phyloP scores from a whole-genome alignment of 2,329 filamentous ascomycete genomes.

The Cyphellophora attinorum region DNA sequence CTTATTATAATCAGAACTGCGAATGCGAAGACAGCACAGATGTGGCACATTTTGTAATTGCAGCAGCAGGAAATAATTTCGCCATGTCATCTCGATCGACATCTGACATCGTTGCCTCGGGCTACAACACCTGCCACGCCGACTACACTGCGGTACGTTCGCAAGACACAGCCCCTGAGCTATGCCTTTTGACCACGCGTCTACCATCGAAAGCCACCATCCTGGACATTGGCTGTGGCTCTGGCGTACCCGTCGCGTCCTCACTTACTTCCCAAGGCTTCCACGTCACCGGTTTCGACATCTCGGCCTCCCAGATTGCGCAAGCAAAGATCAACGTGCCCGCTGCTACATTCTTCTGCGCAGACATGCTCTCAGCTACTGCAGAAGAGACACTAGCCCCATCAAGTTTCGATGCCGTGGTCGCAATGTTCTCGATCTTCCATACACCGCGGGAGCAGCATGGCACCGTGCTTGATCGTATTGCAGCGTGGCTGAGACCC shows the following conservation, averaged over 20 bases:
- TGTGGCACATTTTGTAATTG: too few species aligned
- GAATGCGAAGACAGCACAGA: too few species aligned
- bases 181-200: neutral
- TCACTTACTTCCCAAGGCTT: neutral
- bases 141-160: neutral
- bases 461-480: neutral
- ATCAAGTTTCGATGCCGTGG: neutral
- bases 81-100: too few species aligned
- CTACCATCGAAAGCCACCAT: constrained; percentile 1
- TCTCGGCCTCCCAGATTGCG: constrained; percentile 2
- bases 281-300: constrained; percentile 2
- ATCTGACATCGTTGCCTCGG: neutral
- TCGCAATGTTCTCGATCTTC: constrained; percentile 1
- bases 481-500: neutral
- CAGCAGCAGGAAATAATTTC: too few species aligned
- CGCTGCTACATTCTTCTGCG: neutral
- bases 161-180: neutral
- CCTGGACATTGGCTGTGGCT: constrained; percentile 4
- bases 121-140: neutral
- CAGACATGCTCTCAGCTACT: constrained; percentile 1
- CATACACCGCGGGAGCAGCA: neutral
- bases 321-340: constrained; percentile 3
- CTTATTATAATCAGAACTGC: too few species aligned
- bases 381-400: neutral
- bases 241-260: neutral